Evolutionary conservation across 371 early-diverging fungal genomes (phyloP), one percentile per base, ranked within the genome.

Genomic region (Mucor saturninus): DNA sequence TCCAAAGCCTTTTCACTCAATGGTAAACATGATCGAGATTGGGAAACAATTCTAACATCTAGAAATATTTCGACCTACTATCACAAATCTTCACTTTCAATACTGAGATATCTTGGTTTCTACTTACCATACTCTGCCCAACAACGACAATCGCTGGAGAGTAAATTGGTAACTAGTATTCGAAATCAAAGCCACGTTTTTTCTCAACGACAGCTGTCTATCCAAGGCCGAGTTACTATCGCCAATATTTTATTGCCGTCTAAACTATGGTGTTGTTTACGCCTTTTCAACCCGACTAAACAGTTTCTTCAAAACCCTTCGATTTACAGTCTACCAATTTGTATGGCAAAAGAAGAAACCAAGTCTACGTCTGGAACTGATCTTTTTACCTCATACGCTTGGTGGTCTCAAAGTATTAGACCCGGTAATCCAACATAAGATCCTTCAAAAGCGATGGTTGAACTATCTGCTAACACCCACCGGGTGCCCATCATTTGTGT

Each of bases 1-100:
- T 61, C 62, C 2, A 54, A 57, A 54, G 58, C 58, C 6, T 53
- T 67, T n/a, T 61, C 35, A 0, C 21, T 61, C 15, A 39, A 43
- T 46, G 61, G 67, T 13, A 56, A 31, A n/a, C 15, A 5, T 2
- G 43, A 35, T n/a, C 0, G 35, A 10, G 2, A 15, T 5, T 64
- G 58, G 54, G 8, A 35, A n/a, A 5, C 7, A 5, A 3, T 14
- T 7, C 29, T 57, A 28, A 3, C 0, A 1, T 9, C 39, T 1
- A n/a, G 14, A n/a, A 35, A 21, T 1, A 48, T 58, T 10, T 5
- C 9, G 1, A 48, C 32, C 2, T 56, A 56, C n/a, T 31, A 56
- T 38, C 14, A 42, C 6, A 10, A 56, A 6, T 5, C 14, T 13
- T 30, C 56, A 15, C 5, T 1, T 5, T n/a, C 4, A 1, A 10